Base-by-base conservation (phyloP, 2,329 filamentous ascomycete species). In the Trichoderma oligosporum region DNA sequence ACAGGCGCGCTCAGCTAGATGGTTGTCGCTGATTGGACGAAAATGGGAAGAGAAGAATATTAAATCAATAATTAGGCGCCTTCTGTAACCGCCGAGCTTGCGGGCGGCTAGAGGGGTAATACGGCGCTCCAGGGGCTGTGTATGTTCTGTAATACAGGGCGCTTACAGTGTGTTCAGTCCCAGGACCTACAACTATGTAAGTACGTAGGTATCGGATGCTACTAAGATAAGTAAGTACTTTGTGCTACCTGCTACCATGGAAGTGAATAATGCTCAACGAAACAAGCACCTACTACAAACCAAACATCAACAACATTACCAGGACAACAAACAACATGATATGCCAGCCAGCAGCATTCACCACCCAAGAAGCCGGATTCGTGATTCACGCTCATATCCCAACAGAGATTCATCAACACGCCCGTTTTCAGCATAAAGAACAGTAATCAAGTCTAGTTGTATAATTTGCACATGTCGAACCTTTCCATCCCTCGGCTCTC, bases 1-100 rank as follows among this genome's bases (percentile, higher is more conserved):
- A 54, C 62, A 64, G 65, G 57, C 66, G 66, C 66, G 66, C 61
- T 48, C 60, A 42, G 29, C n/a, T n/a, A 44, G 22, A 24, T 31
- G 48, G 22, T 42, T 35, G 54, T 24, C 48, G 39, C 41, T 63
- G 60, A 65, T 67, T 67, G 66, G 66, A 33, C 41, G 31, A 46
- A 16, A 22, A 5, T 29, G 4, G 12, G 51, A 46, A 46, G 31
- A 31, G 5, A 27, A 22, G 31, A n/a, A 12, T 22, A n/a, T n/a
- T 12, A 9, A 6, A 16, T 25, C 20, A 18, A 11, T 20, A 18
- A 11, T 11, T 45, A 48, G 45, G 33, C 38, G 22, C 31, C 22
- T 16, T 25, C 2, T 31, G 36, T 51, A 59, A 38, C 44, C 57
- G 57, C 57, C 33, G 22, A 16, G 12, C 41, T 12, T 44, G 25